Evolutionary conservation across 306 rosid species (phyloP).

Genomic region (Sicyos baderoa): DNA sequence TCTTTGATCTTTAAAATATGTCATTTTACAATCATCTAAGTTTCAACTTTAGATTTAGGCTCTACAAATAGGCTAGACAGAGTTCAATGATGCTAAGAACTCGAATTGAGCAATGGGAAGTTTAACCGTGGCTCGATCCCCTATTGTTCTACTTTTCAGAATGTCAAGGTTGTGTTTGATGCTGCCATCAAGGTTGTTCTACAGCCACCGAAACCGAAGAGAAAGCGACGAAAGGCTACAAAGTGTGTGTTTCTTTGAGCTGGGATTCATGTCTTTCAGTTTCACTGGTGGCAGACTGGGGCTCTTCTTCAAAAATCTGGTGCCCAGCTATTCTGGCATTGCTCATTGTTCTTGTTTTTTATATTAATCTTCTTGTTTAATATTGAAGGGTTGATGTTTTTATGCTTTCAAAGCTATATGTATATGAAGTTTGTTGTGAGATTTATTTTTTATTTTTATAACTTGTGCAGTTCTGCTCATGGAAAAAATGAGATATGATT

Average conservation of each 20-base stretch:
- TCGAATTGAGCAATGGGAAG: neutral
- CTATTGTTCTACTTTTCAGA: constrained; percentile 21
- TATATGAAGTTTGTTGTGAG: no score
- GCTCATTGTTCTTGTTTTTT: neutral
- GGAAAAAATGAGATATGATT: no score
- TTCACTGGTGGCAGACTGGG: constrained; percentile 13
- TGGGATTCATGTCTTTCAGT: neutral
- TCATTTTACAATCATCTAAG: neutral
- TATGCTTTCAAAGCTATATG: neutral
- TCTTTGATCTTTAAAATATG: neutral
- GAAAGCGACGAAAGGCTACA: constrained; percentile 34
- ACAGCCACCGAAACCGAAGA: constrained; percentile 48
- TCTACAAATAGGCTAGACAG: neutral
- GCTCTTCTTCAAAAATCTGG: neutral
- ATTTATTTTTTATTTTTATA: no score
- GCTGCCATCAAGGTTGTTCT: constrained; percentile 60
- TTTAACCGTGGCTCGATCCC: neutral
- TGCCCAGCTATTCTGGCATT: neutral
- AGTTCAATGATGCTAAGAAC: neutral
- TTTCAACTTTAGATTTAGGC: constrained; percentile 2
- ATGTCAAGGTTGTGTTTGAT: constrained; percentile 57
- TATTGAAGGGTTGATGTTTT: neutral
- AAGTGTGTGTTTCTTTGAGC: constrained; percentile 32
- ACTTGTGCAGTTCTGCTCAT: no score
- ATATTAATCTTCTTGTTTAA: constrained; percentile 18